Percentiles rank a stretch among this genome's conserved stretches.
Conservation (phyloP, 257 asterid genomes). For the Cruciata laevipes region DNA sequence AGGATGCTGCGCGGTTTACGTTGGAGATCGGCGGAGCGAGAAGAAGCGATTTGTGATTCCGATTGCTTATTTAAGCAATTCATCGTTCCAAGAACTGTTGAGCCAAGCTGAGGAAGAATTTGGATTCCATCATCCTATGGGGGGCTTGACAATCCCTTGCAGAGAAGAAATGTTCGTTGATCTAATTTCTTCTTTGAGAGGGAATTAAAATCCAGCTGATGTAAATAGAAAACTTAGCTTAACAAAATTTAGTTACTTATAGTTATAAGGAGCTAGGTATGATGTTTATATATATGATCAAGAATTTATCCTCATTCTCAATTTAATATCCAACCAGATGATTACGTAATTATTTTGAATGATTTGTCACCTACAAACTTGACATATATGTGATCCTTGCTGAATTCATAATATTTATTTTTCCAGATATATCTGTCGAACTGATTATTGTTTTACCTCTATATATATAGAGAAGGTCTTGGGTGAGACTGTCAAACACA, state of each 20-base stretch:
- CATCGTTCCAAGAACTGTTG: conserved; percentile 37
- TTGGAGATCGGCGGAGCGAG: conserved; percentile 19
- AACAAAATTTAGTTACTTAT: neutral
- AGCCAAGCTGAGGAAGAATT: conserved; percentile 40
- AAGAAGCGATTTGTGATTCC: conserved; percentile 44
- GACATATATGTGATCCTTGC: no score
- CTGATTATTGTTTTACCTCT: no score
- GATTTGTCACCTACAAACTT: no score
- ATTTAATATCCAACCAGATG: no score
- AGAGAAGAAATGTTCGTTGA: conserved; percentile 31
- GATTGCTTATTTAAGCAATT: conserved; percentile 34
- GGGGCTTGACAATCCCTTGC: conserved; percentile 54
- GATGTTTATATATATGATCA: neutral
- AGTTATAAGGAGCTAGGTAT: neutral
- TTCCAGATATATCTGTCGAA: no score
- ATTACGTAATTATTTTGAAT: no score
- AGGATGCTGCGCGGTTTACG: conserved; percentile 19
- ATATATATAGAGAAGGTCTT: no score
- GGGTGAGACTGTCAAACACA: no score
- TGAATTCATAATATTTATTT: no score
- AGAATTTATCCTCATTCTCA: neutral
- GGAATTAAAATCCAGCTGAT: neutral
- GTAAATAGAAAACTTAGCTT: neutral
- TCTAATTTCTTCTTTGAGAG: conserved; percentile 27
- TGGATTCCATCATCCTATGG: conserved; percentile 54